These are phyloP conservation scores for Aureobasidium vineae DNA, from an alignment of 2,329 filamentous ascomycete species.

Conservation along the genomic window DNA sequence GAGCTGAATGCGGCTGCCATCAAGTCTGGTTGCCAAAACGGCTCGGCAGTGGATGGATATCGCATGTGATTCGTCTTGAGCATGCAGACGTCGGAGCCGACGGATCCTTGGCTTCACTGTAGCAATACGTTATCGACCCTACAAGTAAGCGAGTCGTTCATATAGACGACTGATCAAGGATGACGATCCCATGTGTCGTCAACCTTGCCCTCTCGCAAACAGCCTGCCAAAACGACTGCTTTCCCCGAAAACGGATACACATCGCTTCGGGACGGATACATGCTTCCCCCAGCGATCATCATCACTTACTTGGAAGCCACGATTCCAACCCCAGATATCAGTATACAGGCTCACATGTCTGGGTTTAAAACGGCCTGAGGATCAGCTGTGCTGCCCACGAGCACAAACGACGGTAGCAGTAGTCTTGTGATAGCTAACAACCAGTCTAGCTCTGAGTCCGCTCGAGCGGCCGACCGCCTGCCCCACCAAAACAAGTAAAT, in stretches of 20 bases:
- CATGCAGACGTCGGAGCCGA: constrained; percentile 15
- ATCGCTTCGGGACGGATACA: constrained; percentile 15
- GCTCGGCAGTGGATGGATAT: constrained; percentile 4
- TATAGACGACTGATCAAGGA: background rate
- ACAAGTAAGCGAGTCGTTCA: constrained; percentile 8
- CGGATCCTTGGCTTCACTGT: constrained; percentile 15
- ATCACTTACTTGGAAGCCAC: constrained; percentile 9
- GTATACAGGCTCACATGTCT: constrained; percentile 16
- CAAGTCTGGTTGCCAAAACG: constrained; percentile 12
- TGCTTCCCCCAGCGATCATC: constrained; percentile 17
- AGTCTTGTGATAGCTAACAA: constrained; percentile 10
- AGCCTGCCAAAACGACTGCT: background rate
- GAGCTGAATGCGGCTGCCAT: constrained; percentile 12
- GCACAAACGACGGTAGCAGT: background rate
- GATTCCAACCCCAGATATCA: constrained; percentile 20
- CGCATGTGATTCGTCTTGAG: constrained; percentile 24
- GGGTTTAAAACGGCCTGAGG: constrained; percentile 4
- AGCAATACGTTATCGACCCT: constrained; percentile 4
- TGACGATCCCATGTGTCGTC: constrained; percentile 18
- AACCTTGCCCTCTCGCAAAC: background rate
- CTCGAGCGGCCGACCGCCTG: constrained; percentile 11
- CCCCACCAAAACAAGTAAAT: constrained; percentile 6
- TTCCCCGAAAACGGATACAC: background rate
- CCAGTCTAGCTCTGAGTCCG: constrained; percentile 4
- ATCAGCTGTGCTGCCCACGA: constrained; percentile 24